These are phyloP conservation scores for Lactarius quietus DNA, from an alignment of 768 basidiomycete species.

Conservation along the genomic window DNA sequence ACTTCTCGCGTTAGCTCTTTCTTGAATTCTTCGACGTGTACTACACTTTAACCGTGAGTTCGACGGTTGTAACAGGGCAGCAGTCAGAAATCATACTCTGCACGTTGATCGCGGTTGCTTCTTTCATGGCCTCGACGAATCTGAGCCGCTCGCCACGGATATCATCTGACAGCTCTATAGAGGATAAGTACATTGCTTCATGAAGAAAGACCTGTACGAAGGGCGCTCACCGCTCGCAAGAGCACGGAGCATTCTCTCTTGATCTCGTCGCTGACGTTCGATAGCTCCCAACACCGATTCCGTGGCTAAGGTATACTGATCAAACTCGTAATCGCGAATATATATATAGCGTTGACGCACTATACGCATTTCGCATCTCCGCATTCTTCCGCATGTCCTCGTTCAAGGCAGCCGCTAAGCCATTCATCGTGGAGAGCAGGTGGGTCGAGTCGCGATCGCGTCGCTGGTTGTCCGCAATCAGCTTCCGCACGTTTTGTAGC, in stretches of 20 bases:
- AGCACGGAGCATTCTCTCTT: slow-evolving; percentile 63
- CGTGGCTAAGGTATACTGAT: slow-evolving; percentile 38
- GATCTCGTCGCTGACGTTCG: slow-evolving; percentile 66
- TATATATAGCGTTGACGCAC: slow-evolving; percentile 27
- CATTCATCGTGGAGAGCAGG: slow-evolving; percentile 36
- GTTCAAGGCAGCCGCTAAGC: slow-evolving; percentile 39
- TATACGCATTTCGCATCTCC: slow-evolving; percentile 42
- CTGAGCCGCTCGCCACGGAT: slow-evolving; percentile 82
- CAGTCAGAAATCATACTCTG: slow-evolving; percentile 45
- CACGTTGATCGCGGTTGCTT: slow-evolving; percentile 85
- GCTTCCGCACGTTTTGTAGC: slow-evolving; percentile 35
- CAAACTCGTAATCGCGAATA: slow-evolving; percentile 9
- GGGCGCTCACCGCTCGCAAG: slow-evolving; percentile 55
- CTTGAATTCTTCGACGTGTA: slow-evolving; percentile 86
- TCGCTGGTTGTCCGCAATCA: slow-evolving; percentile 35
- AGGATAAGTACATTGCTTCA: slow-evolving; percentile 1
- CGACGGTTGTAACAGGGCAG: neutral
- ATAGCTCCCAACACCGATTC: slow-evolving; percentile 59
- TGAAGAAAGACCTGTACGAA: neutral
- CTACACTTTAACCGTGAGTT: slow-evolving; percentile 37
- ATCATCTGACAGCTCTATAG: slow-evolving; percentile 72
- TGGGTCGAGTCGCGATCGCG: slow-evolving; percentile 33
- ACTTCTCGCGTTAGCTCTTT: slow-evolving; percentile 75
- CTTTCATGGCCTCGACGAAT: slow-evolving; percentile 94
- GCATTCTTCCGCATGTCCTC: slow-evolving; percentile 39